phyloP scores from a whole-genome alignment of 768 basidiomycete genomes.

The Tylopilus vinaceipallidus region DNA sequence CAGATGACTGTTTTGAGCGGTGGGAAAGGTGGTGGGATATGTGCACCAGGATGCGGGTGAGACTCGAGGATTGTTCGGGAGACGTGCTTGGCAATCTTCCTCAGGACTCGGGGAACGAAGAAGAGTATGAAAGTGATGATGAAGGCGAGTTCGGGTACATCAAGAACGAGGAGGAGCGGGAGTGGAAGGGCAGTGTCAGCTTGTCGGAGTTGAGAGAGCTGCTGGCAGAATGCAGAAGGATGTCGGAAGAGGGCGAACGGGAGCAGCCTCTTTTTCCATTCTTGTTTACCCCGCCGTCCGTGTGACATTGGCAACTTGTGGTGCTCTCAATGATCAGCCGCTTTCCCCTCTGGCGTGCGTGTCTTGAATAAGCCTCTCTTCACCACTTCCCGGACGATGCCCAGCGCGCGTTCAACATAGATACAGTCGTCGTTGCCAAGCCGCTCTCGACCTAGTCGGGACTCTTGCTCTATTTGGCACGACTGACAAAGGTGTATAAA shows the following conservation, averaged over 20 bases:
- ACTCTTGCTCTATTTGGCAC: neutral
- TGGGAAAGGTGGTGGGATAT: conserved; percentile 72
- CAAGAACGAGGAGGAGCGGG: conserved; percentile 34
- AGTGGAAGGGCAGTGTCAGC: conserved; percentile 24
- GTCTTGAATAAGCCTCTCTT: conserved; percentile 71
- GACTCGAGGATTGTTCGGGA: conserved; percentile 78
- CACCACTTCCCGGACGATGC: conserved; percentile 54
- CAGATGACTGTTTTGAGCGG: conserved; percentile 40
- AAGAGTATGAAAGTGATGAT: conserved; percentile 32
- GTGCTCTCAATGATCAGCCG: conserved; percentile 22
- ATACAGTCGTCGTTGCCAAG: conserved; percentile 12
- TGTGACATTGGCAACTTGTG: neutral
- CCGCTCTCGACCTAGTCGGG: conserved; percentile 27
- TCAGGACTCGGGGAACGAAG: conserved; percentile 31
- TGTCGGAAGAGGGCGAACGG: conserved; percentile 33
- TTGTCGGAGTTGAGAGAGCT: conserved; percentile 51
- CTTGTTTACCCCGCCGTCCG: conserved; percentile 10
- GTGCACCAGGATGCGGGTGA: conserved; percentile 47
- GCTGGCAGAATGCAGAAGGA: conserved; percentile 54
- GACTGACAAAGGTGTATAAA: conserved; percentile 26
- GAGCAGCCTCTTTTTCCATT: conserved; percentile 29
- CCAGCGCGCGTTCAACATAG: conserved; percentile 40
- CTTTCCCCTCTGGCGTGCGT: conserved; percentile 70
- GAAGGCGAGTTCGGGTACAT: conserved; percentile 31
- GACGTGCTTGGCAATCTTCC: conserved; percentile 49